Evolutionary conservation across 2,329 filamentous ascomycete species (phyloP).

Genomic region (Aspergillus aculeatus): DNA sequence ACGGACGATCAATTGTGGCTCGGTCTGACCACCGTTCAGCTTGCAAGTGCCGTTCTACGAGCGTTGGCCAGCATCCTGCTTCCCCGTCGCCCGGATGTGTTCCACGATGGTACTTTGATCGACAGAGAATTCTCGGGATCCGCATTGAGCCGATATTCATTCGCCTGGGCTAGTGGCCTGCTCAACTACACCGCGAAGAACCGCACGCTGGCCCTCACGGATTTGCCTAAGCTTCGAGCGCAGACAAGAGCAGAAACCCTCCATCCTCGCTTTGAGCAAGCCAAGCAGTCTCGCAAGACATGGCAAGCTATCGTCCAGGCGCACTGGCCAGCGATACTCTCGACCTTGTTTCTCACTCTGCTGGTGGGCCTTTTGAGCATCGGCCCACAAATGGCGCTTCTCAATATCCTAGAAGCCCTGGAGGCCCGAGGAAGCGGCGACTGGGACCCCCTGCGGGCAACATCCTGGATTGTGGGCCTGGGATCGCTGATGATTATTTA

Average conservation of each 20-base stretch:
- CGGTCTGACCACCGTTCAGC: slow-evolving; percentile 50
- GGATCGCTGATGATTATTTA: slow-evolving; percentile 57
- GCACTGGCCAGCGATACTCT: slow-evolving; percentile 55
- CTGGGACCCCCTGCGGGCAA: slow-evolving; percentile 53
- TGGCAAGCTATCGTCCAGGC: slow-evolving; percentile 61
- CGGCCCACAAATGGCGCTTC: slow-evolving; percentile 67
- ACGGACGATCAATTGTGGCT: slow-evolving; percentile 31
- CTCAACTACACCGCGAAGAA: slow-evolving; percentile 57
- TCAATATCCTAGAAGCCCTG: slow-evolving; percentile 63
- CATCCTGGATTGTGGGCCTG: slow-evolving; percentile 67
- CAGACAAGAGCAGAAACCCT: slow-evolving; percentile 52
- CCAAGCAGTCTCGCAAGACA: slow-evolving; percentile 44
- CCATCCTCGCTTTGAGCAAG: slow-evolving; percentile 50
- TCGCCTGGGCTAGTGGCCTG: slow-evolving; percentile 60
- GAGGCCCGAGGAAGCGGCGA: slow-evolving; percentile 54
- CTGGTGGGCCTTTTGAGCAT: slow-evolving; percentile 61
- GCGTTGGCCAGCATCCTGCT: slow-evolving; percentile 51
- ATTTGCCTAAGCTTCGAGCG: slow-evolving; percentile 63
- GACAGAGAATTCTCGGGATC: slow-evolving; percentile 64
- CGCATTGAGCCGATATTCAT: slow-evolving; percentile 63
- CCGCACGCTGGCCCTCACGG: slow-evolving; percentile 59
- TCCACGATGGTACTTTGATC: slow-evolving; percentile 57
- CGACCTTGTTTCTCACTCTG: slow-evolving; percentile 61
- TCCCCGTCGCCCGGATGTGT: slow-evolving; percentile 69
- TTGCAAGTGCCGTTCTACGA: slow-evolving; percentile 38